These are phyloP conservation scores for Mucor lusitanicus DNA, from an alignment of 371 early-diverging fungal species.

Conservation along the genomic window DNA sequence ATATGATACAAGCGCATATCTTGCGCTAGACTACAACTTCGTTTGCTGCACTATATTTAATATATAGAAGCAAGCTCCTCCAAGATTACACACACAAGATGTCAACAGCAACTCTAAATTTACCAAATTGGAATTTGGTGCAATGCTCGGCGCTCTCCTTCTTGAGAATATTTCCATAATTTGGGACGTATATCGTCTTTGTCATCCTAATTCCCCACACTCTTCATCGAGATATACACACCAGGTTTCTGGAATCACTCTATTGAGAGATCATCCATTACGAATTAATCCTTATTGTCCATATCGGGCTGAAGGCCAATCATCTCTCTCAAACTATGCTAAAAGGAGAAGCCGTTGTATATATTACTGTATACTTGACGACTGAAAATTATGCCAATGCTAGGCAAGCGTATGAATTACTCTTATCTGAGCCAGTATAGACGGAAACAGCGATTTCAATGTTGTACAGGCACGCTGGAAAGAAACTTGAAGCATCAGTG, in stretches of 20 bases:
- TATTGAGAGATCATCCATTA: not conserved
- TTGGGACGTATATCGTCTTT: constrained; percentile 4
- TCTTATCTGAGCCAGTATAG: no score
- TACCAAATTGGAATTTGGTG: not conserved
- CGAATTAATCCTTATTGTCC: not conserved
- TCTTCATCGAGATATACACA: not conserved
- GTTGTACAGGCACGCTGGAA: no score
- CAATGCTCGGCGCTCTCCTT: not conserved
- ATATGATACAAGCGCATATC: not conserved
- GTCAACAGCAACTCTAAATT: not conserved
- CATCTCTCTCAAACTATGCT: not conserved
- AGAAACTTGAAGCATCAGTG: no score
- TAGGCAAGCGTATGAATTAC: no score
- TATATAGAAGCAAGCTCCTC: not conserved
- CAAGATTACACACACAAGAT: not conserved
- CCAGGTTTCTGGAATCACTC: not conserved
- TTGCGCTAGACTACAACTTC: not conserved
- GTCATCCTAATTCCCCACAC: constrained; percentile 14
- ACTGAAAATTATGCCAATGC: no score
- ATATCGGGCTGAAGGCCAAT: not conserved
- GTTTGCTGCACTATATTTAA: not conserved
- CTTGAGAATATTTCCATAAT: not conserved
- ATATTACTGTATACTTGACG: no score
- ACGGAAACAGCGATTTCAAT: no score
- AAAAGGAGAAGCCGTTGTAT: no score